These are phyloP conservation scores for Clarireedia homoeocarpa DNA, from an alignment of 2,329 filamentous ascomycete species.

Conservation along the genomic window DNA sequence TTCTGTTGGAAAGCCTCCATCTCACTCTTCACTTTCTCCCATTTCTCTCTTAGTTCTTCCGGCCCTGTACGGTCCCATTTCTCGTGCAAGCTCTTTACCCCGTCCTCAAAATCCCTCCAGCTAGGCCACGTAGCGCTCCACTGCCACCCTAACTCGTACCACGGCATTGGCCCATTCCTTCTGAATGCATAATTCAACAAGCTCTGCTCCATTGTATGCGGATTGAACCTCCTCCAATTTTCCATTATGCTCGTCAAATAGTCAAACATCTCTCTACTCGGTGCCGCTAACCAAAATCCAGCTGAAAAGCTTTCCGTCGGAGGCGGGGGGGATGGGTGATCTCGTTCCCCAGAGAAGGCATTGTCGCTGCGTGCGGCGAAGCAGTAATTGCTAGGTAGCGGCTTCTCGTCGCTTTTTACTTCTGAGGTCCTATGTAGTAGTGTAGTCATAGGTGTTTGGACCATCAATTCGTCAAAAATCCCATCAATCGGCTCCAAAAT, in stretches of 20 bases:
- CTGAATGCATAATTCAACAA: constrained; percentile 37
- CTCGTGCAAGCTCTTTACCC: constrained; percentile 32
- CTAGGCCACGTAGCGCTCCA: constrained; percentile 36
- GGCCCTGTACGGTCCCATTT: constrained; percentile 30
- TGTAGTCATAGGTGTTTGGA: constrained; percentile 15
- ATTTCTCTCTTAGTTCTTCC: constrained; percentile 14
- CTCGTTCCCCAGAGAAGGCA: constrained; percentile 26
- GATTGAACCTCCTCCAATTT: constrained; percentile 31
- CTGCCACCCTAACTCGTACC: constrained; percentile 32
- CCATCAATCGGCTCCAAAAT: constrained; percentile 31
- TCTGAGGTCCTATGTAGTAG: constrained; percentile 14
- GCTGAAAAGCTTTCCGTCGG: constrained; percentile 16
- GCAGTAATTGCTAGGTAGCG: constrained; percentile 29
- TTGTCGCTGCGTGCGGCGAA: constrained; percentile 32
- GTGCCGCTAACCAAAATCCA: constrained; percentile 30
- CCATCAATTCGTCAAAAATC: constrained; percentile 31
- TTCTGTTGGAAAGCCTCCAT: background rate
- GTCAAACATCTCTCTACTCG: constrained; percentile 32
- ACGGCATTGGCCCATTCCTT: constrained; percentile 34
- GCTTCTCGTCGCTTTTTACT: constrained; percentile 25
- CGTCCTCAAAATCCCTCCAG: constrained; percentile 26
- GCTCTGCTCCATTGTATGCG: constrained; percentile 34
- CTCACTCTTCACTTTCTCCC: constrained; percentile 4
- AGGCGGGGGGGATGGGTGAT: constrained; percentile 32
- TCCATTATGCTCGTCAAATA: constrained; percentile 32